These are phyloP conservation scores for Cnidoscolus chayamansa DNA, from an alignment of 441 rosid genomes.

Conservation along the genomic window DNA sequence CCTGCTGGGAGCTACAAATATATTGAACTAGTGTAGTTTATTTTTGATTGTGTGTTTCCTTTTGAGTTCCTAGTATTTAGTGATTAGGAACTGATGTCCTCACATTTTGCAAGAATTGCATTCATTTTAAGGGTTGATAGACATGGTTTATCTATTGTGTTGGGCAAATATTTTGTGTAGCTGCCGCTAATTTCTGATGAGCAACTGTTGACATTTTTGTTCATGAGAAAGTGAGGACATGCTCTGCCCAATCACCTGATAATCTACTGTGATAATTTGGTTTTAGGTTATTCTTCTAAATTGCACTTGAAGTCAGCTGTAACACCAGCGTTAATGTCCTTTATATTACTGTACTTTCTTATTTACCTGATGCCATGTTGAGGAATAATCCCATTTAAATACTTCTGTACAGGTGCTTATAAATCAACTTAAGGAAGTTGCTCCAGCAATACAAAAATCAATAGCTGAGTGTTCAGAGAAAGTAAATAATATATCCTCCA, in stretches of 20 bases:
- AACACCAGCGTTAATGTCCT: slow-evolving; percentile 3
- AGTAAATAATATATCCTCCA: slow-evolving; percentile 71
- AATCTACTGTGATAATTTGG: slow-evolving; percentile 4
- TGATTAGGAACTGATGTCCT: neutral
- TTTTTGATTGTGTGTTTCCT: neutral
- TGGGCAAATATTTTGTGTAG: neutral
- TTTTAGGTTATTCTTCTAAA: slow-evolving; percentile 13
- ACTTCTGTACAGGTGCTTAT: slow-evolving; percentile 72
- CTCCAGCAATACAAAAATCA: slow-evolving; percentile 86
- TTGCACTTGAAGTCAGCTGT: slow-evolving; percentile 8
- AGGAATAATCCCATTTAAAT: slow-evolving; percentile 23
- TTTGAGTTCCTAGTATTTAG: neutral
- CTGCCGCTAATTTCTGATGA: slow-evolving; percentile 4
- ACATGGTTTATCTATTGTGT: neutral
- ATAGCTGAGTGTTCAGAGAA: slow-evolving; percentile 80
- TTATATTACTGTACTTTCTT: slow-evolving; percentile 3
- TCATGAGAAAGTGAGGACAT: neutral
- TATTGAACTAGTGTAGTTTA: neutral
- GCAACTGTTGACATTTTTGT: slow-evolving; percentile 16
- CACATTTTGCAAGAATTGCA: neutral
- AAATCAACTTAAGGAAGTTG: slow-evolving; percentile 91
- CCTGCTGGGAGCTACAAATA: neutral
- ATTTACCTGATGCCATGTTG: slow-evolving; percentile 15
- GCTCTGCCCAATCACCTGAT: neutral
- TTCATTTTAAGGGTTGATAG: neutral